Evolutionary conservation across 2,329 filamentous ascomycete genomes (phyloP), one percentile per base, ranked within the genome.

Genomic region (Aspergillus thermomutatus): DNA sequence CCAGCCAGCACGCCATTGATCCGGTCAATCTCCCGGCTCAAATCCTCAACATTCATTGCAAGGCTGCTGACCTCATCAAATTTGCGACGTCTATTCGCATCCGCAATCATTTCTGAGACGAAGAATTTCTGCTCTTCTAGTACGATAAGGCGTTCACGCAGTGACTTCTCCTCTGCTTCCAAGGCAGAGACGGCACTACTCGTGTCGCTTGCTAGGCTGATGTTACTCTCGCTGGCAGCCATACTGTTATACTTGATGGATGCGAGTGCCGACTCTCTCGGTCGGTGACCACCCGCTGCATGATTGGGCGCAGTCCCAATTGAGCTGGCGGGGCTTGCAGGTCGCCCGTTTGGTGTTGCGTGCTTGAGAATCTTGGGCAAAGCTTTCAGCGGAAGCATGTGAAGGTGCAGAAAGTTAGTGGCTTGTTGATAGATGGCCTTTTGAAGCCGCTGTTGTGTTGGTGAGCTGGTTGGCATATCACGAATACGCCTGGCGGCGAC

Each of bases 101-200:
- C 85, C 7, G 84, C 84, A 47, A 96, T 85, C 91, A 96, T 96
- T 64, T 90, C 87, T 40, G 87, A 85, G 0, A 97, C 91, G 75
- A 96, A 86, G 74, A 95, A 96, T 61, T 87, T 88, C 72, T 97
- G 92, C 75, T 97, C 92, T 72, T 96, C 91, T 1, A 97, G 80
- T 6, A 97, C 87, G 28, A 94, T 89, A 11, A 96, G 77, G 3
- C 86, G 81, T 67, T 96, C 92, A 17, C 89, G 84, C 1, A 95
- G 77, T 21, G 90, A 85, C 70, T 91, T 93, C 72, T 96, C 92
- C 69, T 96, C 91, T 0, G 83, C 84, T 72, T 96, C 92, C 4
- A 96, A 77, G 2, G 84, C 84, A 0, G 85, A 87, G 14, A 89
- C 77, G 14, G 80, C 80, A 59, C 80, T 83, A 56, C 82, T 82